Percentiles rank a stretch among this genome's conserved stretches.
Evolutionary conservation across 495 filamentous ascomycete genomes (phyloP).

Genomic region (Parathielavia appendiculata): DNA sequence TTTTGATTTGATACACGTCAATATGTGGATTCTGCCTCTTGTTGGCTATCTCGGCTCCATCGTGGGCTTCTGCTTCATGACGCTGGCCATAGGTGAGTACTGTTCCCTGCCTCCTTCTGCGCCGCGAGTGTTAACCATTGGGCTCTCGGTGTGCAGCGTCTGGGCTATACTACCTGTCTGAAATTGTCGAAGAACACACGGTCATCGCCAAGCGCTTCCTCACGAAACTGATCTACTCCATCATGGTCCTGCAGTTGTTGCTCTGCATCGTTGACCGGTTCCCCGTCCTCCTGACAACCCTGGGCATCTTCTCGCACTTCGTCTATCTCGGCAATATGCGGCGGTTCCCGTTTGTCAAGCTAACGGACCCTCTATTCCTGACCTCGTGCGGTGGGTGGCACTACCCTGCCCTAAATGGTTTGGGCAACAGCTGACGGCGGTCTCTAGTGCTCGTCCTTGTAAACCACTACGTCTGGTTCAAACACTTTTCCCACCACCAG

Average conservation of each 20-base stretch:
- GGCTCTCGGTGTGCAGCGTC: slow-evolving; percentile 56
- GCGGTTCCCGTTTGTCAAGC: slow-evolving; percentile 80
- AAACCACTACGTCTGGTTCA: slow-evolving; percentile 98
- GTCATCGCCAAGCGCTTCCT: slow-evolving; percentile 83
- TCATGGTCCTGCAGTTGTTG: slow-evolving; percentile 69
- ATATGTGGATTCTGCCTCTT: slow-evolving; percentile 88
- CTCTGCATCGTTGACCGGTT: slow-evolving; percentile 80
- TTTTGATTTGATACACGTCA: slow-evolving; percentile 11
- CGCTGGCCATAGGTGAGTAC: slow-evolving; percentile 77
- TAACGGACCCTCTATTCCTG: slow-evolving; percentile 84
- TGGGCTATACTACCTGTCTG: slow-evolving; percentile 95
- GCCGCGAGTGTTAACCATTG: slow-evolving; percentile 2
- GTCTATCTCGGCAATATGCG: slow-evolving; percentile 88
- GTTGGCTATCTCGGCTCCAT: slow-evolving; percentile 84
- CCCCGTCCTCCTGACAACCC: slow-evolving; percentile 62
- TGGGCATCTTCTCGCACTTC: slow-evolving; percentile 77
- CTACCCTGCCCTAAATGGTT: not conserved
- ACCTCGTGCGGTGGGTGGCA: slow-evolving; percentile 62
- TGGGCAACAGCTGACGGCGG: slow-evolving; percentile 5
- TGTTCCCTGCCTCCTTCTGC: not conserved
- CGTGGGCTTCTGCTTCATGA: slow-evolving; percentile 88
- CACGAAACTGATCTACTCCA: slow-evolving; percentile 74
- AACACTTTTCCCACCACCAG: slow-evolving; percentile 70
- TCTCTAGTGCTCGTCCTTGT: slow-evolving; percentile 66
- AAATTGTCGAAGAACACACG: slow-evolving; percentile 96